phyloP scores from a whole-genome alignment of 768 basidiomycete genomes.

The Auricularia cornea region DNA sequence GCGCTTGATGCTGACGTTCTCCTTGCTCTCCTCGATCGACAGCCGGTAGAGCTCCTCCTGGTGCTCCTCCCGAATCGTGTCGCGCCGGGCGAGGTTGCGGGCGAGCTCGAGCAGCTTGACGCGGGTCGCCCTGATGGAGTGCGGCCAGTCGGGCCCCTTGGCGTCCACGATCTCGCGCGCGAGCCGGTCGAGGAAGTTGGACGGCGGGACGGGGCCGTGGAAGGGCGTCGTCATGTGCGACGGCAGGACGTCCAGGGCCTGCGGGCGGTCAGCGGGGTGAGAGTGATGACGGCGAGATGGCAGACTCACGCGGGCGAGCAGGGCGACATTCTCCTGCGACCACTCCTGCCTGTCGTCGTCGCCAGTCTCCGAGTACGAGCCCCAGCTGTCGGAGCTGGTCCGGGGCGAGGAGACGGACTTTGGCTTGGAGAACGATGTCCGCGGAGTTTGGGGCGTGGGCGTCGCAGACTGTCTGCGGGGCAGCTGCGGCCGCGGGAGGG shows the following conservation, averaged over 20 bases:
- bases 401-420: background rate
- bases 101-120: conserved; percentile 74
- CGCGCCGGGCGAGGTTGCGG: conserved; percentile 55
- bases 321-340: background rate
- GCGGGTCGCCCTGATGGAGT: conserved; percentile 74
- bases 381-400: background rate
- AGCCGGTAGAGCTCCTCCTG: conserved; percentile 30
- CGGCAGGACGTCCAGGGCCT: conserved; percentile 81
- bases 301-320: background rate
- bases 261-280: background rate
- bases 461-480: background rate
- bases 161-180: conserved; percentile 67
- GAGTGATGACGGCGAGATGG: background rate
- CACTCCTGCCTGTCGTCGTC: background rate
- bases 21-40: conserved; percentile 20
- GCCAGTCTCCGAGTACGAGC: background rate
- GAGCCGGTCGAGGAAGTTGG: conserved; percentile 81
- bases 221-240: conserved; percentile 81
- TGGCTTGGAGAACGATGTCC: background rate
- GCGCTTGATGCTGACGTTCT: conserved; percentile 30
- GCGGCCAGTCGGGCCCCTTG: conserved; percentile 79
- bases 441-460: background rate
- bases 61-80: conserved; percentile 41
- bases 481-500: background rate
- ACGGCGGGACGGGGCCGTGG: conserved; percentile 74